A percentile compares a stretch with the other conserved stretches of the same genome.
phyloP scores from a whole-genome alignment of 2,329 filamentous ascomycete genomes.

The Malbranchea zuffiana region DNA sequence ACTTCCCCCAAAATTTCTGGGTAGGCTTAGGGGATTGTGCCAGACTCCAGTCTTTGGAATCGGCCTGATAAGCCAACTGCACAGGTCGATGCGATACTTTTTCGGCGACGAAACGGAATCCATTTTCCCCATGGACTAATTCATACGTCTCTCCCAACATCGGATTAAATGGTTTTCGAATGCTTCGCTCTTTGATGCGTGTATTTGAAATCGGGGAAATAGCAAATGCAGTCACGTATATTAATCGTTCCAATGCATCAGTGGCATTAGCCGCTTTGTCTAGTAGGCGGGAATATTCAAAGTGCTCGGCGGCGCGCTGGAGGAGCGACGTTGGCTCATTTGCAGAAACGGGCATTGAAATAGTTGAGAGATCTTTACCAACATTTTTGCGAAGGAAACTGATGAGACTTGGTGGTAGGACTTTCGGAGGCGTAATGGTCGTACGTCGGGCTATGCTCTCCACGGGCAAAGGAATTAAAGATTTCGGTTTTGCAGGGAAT shows the following conservation, averaged over 20 bases:
- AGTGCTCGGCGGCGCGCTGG: constrained; percentile 77
- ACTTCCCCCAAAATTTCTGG: constrained; percentile 99
- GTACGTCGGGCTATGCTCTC: constrained; percentile 54
- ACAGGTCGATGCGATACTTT: constrained; percentile 92
- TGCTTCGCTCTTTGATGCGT: constrained; percentile 77
- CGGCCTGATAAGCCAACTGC: constrained; percentile 84
- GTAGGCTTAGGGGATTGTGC: constrained; percentile 77
- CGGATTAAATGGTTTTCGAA: constrained; percentile 94
- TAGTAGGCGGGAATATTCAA: constrained; percentile 81
- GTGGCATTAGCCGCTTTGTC: constrained; percentile 54
- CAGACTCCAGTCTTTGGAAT: constrained; percentile 74
- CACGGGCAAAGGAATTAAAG: constrained; percentile 65
- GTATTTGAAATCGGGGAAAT: constrained; percentile 72
- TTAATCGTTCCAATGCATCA: constrained; percentile 58
- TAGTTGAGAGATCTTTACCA: constrained; percentile 90
- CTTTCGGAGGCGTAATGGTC: constrained; percentile 61
- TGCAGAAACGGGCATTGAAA: constrained; percentile 93
- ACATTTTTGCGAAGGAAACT: constrained; percentile 95
- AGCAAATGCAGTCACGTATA: constrained; percentile 83
- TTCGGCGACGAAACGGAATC: constrained; percentile 85
- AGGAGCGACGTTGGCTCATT: constrained; percentile 86
- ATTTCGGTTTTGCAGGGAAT: constrained; percentile 67
- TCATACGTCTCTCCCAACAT: constrained; percentile 94
- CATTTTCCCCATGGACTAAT: constrained; percentile 73
- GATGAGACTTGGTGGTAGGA: constrained; percentile 79